A percentile compares a stretch with the other conserved stretches of the same genome.
phyloP scores from a whole-genome alignment of 345 rosid genomes.

The Balakata baccata region DNA sequence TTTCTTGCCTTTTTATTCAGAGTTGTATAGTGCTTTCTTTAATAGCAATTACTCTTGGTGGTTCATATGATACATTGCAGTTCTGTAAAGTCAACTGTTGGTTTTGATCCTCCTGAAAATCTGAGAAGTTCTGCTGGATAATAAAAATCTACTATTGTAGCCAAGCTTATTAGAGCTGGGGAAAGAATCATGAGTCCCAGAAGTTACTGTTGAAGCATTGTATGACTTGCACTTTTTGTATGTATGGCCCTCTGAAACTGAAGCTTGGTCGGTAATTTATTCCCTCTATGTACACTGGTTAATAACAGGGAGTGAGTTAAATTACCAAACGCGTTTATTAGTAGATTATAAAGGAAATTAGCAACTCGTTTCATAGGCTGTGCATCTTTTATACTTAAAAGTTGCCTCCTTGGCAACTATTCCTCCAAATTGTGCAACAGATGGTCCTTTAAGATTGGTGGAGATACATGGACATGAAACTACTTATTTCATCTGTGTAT shows the following conservation, averaged over 20 bases:
- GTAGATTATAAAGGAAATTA: neutral
- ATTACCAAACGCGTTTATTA: conserved; percentile 21
- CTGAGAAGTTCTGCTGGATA: conserved; percentile 34
- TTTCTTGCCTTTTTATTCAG: neutral
- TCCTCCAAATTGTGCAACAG: neutral
- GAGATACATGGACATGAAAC: neutral
- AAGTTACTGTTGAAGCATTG: conserved; percentile 5
- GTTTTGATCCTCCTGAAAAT: conserved; percentile 38
- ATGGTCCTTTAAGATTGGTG: neutral
- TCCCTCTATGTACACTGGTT: conserved; percentile 17
- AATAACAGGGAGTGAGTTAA: conserved; percentile 19
- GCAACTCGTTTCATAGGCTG: conserved; percentile 1
- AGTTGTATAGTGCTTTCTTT: neutral
- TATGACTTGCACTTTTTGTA: conserved; percentile 14
- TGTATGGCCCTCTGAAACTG: conserved; percentile 6
- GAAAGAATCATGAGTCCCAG: neutral
- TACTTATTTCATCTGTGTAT: neutral
- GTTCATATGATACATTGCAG: conserved; percentile 31
- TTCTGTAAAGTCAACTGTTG: conserved; percentile 45
- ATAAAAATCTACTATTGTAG: neutral
- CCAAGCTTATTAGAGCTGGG: neutral
- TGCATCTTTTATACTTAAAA: conserved; percentile 6
- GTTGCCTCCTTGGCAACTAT: conserved; percentile 35
- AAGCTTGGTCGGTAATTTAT: conserved; percentile 30
- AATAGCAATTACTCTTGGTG: neutral